Conservation (phyloP, 805 yeast species). For the Wickerhamomyces canadensis region DNA sequence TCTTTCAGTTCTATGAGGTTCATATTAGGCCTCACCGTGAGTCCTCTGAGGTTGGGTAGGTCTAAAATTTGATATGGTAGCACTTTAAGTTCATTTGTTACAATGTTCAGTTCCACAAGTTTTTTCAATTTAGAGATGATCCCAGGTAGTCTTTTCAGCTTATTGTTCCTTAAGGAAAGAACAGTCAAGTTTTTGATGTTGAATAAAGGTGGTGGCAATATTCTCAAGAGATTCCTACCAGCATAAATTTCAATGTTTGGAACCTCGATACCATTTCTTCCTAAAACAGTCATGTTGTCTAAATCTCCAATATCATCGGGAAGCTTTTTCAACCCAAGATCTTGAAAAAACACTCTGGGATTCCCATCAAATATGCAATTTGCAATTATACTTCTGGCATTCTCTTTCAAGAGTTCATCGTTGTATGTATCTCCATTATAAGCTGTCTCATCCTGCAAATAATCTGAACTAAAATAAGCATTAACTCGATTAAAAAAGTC, state of each 20-base stretch:
- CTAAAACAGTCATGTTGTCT: constrained; percentile 45
- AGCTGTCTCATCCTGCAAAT: constrained; percentile 12
- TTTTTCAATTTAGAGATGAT: constrained; percentile 35
- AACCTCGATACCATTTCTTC: constrained; percentile 26
- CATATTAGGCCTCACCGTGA: constrained; percentile 56
- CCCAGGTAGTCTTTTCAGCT: constrained; percentile 41
- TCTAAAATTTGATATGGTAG: constrained; percentile 50
- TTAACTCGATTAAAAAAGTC: constrained; percentile 17
- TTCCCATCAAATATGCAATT: constrained; percentile 42
- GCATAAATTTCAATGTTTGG: constrained; percentile 44
- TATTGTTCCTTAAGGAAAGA: constrained; percentile 46
- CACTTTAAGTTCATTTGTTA: constrained; percentile 43
- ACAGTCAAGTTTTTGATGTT: constrained; percentile 45
- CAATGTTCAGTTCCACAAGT: constrained; percentile 46
- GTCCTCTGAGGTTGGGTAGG: constrained; percentile 34
- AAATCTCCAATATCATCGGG: constrained; percentile 58
- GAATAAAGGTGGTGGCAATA: constrained; percentile 46
- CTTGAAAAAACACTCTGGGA: constrained; percentile 42
- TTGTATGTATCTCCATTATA: constrained; percentile 17
- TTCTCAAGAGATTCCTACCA: constrained; percentile 41
- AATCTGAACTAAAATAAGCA: constrained; percentile 22
- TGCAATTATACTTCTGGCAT: constrained; percentile 38
- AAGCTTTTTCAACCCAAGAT: constrained; percentile 39
- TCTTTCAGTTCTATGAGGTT: constrained; percentile 20
- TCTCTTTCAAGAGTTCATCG: constrained; percentile 11